A percentile compares a stretch with the other conserved stretches of the same genome.
Evolutionary conservation across 2,329 filamentous ascomycete species (phyloP).

Genomic region (Penicillium crustosum): DNA sequence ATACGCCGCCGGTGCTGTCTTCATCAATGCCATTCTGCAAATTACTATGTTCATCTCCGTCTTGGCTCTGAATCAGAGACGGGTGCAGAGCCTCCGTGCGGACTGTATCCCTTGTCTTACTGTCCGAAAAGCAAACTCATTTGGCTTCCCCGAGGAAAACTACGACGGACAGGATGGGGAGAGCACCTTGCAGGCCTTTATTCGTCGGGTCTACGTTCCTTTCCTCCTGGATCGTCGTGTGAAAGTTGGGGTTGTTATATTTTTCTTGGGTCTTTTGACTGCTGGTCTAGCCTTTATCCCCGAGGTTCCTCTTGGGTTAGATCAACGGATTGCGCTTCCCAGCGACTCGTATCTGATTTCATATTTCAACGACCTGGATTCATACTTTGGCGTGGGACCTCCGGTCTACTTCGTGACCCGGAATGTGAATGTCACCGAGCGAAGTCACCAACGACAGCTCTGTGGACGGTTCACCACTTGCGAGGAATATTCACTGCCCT

Average conservation of each 20-base stretch:
- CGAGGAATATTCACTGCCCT: slow-evolving; percentile 76
- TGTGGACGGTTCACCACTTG: slow-evolving; percentile 92
- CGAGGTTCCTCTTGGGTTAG: slow-evolving; percentile 79
- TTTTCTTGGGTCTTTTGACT: slow-evolving; percentile 86
- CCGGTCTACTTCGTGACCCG: slow-evolving; percentile 95
- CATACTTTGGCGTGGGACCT: slow-evolving; percentile 86
- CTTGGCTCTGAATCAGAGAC: slow-evolving; percentile 82
- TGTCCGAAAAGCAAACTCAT: slow-evolving; percentile 71
- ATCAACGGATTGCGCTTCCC: slow-evolving; percentile 92
- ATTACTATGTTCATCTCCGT: slow-evolving; percentile 97
- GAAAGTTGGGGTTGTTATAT: slow-evolving; percentile 71
- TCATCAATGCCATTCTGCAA: slow-evolving; percentile 95
- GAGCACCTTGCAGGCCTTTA: slow-evolving; percentile 78
- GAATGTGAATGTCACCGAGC: slow-evolving; percentile 73
- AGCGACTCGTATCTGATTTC: slow-evolving; percentile 91
- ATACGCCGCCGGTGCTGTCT: slow-evolving; percentile 91
- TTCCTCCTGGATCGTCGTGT: slow-evolving; percentile 74
- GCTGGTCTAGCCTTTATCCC: slow-evolving; percentile 82
- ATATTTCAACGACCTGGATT: slow-evolving; percentile 95
- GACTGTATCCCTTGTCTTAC: slow-evolving; percentile 91
- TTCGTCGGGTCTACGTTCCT: slow-evolving; percentile 86
- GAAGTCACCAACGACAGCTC: slow-evolving; percentile 75
- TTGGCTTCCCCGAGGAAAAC: slow-evolving; percentile 62
- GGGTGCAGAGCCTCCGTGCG: slow-evolving; percentile 82
- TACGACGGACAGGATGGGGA: slow-evolving; percentile 77